Conservation (phyloP, 1,284 basidiomycete species). For the Malassezia cuniculi region DNA sequence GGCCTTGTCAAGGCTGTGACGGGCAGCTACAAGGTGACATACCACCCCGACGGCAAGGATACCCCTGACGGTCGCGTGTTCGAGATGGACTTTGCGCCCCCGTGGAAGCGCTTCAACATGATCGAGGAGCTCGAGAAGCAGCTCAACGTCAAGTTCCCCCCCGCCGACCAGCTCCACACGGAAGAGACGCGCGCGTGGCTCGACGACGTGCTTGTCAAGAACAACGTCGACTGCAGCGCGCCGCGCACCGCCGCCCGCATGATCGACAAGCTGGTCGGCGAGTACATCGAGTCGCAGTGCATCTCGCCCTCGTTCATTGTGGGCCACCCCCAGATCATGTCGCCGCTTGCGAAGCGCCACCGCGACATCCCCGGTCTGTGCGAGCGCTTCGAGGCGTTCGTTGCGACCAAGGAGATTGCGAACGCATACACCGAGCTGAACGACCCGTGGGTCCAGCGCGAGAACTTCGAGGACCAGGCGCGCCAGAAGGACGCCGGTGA, state of each 20-base stretch:
- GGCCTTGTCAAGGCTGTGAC: constrained; percentile 81
- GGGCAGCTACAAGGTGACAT: constrained; percentile 69
- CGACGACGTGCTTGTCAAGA: constrained; percentile 62
- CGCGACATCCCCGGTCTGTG: constrained; percentile 58
- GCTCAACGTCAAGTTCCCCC: constrained; percentile 79
- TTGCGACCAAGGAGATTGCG: constrained; percentile 87
- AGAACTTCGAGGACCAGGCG: constrained; percentile 82
- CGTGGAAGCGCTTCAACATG: constrained; percentile 99
- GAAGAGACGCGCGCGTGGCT: constrained; percentile 80
- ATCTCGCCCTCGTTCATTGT: constrained; percentile 89
- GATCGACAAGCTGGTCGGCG: constrained; percentile 93
- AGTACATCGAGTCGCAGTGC: constrained; percentile 93
- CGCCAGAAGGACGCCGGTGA: constrained; percentile 92
- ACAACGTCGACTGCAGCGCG: constrained; percentile 93
- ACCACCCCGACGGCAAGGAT: constrained; percentile 86
- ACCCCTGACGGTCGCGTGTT: constrained; percentile 53
- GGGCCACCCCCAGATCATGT: constrained; percentile 99
- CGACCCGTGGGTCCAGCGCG: constrained; percentile 60
- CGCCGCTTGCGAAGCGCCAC: constrained; percentile 61
- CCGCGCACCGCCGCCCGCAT: constrained; percentile 89
- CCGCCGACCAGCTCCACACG: constrained; percentile 78
- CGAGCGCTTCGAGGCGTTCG: constrained; percentile 95
- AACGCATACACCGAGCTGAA: constrained; percentile 68
- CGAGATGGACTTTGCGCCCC: constrained; percentile 75
- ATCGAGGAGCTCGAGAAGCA: constrained; percentile 85